Conservation (phyloP, 345 rosid genomes). For the Gossypium mustelinum region DNA sequence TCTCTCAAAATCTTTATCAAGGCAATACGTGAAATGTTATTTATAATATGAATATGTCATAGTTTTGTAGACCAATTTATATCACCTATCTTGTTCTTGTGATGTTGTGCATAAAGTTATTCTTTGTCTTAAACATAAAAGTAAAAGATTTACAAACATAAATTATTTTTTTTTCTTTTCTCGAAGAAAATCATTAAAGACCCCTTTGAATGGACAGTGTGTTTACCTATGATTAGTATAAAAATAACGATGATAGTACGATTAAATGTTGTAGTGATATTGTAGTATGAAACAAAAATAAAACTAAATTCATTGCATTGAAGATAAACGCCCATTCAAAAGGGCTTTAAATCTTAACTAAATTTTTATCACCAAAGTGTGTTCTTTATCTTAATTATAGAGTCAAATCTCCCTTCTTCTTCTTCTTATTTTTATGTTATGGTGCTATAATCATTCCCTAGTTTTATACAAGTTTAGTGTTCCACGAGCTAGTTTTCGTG, state of each 20-base stretch:
- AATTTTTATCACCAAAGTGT: too few species aligned
- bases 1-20: not conserved
- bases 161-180: not conserved
- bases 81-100: not conserved
- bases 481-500: too few species aligned
- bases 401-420: too few species aligned
- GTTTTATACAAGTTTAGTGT: too few species aligned
- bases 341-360: too few species aligned
- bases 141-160: not conserved
- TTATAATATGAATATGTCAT: not conserved
- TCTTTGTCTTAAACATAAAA: not conserved
- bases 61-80: not conserved
- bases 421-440: too few species aligned
- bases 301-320: rapidly evolving
- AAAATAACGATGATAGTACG: rapidly evolving
- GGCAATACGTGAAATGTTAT: not conserved
- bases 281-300: too few species aligned
- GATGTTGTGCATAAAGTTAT: not conserved
- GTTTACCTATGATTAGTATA: rapidly evolving
- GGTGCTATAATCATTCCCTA: too few species aligned
- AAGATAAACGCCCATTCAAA: too few species aligned
- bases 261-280: rapidly evolving
- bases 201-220: rapidly evolving
- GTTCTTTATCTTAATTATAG: too few species aligned
- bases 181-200: not conserved